Base-by-base conservation (phyloP, 2,329 filamentous ascomycete species). In the Ascochyta lentis region DNA sequence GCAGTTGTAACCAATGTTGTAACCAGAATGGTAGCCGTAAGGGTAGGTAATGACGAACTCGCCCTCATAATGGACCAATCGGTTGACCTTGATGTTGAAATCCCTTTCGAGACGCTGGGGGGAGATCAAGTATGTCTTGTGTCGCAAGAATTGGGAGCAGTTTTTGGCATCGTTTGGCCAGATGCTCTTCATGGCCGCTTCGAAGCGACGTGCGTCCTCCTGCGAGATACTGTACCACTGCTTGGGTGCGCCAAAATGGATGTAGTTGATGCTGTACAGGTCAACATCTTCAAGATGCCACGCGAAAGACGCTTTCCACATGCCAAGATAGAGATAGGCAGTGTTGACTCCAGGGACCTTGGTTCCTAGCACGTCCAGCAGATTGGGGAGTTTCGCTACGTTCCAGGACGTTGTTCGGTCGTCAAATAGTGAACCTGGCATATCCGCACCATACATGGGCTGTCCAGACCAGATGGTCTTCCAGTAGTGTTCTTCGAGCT, bases 171-270 rank as follows among this genome's bases (percentile, higher is more conserved):
- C 95, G 6, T 89, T 89, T 0, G 93, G 92, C 93, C 94, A 99
- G 54, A 96, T 91, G 71, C 84, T 92, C 78, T 90, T 94, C 95
- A 99, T 99, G 38, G 92, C 94, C 34, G 88, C 86, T 76, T 99
- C 95, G 67, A 99, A 99, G 15, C 90, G 89, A 46, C 92, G 87
- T 13, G 94, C 92, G 73, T 99, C 95, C 63, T 91, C 90, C 75
- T 98, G 96, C 0, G 94, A 96, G 63, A 99, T 98, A 76, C 93
- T 97, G 79, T 99, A 99, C 95, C 95, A 99, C 75, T 99, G 95
- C 78, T 99, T 99, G 0, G 95, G 95, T 1, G 95, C 95, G 50
- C 95, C 95, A 74, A 99, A 99, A 72, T 99, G 95, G 56, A 99
- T 92, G 75, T 97, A 99, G 79, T 99, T 99, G 83, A 99, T 99